Evolutionary conservation across 2,329 filamentous ascomycete species (phyloP), one percentile per base, ranked within the genome.

Genomic region (Alternaria sp.): DNA sequence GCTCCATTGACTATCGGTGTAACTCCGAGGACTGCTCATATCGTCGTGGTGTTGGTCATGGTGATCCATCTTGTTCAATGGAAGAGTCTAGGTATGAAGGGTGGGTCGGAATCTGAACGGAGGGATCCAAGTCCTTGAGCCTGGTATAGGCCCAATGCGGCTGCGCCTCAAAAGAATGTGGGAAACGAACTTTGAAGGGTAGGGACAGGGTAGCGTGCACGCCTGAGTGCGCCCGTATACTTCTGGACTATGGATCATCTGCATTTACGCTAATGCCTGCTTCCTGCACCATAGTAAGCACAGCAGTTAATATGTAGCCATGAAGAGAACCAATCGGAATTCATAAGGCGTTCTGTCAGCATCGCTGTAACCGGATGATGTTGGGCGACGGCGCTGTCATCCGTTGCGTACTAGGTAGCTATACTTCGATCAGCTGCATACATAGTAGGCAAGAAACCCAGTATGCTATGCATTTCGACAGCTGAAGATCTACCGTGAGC

Each of bases 1-100:
- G 51, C 56, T 71, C 68, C 65, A 71, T 47, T 67, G 65, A n/a
- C 62, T 49, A 4, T 68, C 61, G 16, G 55, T 57, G 36, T 63
- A 60, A 11, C 58, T 63, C 22, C 20, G 51, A 42, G 62, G 56
- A 42, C 58, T 68, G 41, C 47, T 62, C 51, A 61, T 48, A 18
- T 63, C 62, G 38, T 67, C 63, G 32, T 52, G 61, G 32, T 63
- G 51, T 34, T 64, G 61, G n/a, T 66, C 61, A 39, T 47, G 61
- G 44, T 46, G 61, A 56, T 68, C 64, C 64, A 68, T 68, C 24
- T 51, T 65, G 62, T 18, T 48, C 44, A 52, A 53, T 16, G 51
- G 48, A 42, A 49, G 41, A 32, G 36, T 58, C 41, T 41, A 14
- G 42, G 38, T 47, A 60, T 36, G 48, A 16, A 52, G 57, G 58